Evolutionary conservation across 2,329 filamentous ascomycete genomes (phyloP), one percentile per base, ranked within the genome.

Genomic region (Clonostachys chloroleuca): DNA sequence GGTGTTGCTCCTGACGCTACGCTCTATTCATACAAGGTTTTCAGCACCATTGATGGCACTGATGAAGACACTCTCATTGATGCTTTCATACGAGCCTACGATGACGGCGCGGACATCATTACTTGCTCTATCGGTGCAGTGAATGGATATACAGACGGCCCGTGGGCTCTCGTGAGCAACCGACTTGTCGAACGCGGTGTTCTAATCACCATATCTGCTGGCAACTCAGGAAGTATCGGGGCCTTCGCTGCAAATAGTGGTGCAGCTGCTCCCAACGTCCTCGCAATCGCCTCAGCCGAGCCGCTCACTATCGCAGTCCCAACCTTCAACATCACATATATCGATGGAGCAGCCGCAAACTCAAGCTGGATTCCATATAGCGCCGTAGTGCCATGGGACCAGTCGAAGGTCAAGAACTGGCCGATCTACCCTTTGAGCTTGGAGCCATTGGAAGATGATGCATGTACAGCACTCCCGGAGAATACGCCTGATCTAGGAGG

Each of bases 251-350:
- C 41, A 8, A 53, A 60, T 40, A 64, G 60, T 5, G 72, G 70
- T 5, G 63, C 70, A 3, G 64, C 68, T 9, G 71, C 68, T 5
- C 61, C 59, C 30, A 62, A 67, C 14, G 69, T 71, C 5, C 63
- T 73, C 9, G 62, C 69, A 4, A 64, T 75, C 20, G 73, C 70
- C 17, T 74, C 73, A 0, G 59, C 74, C 35, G 56, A 59, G n/a
- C 60, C 59, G 4, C 57, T 62, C 18, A 46, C 58, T 20, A 53
- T 59, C 42, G 58, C 63, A 6, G 58, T 57, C 14, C 55, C 55
- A 24, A 55, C 54, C 6, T 64, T 61, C 34, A 56, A 60, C 8
- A 62, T 59, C 12, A 65, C 56, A 9, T 67, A 56, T 16, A 57
- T n/a, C 18, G 53, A 59, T 10, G 52, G 56, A 30, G 64, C 48